Percentiles rank a stretch among this genome's conserved stretches.
Conservation (phyloP, 2,329 filamentous ascomycete genomes). For the Trichoderma gracile region DNA sequence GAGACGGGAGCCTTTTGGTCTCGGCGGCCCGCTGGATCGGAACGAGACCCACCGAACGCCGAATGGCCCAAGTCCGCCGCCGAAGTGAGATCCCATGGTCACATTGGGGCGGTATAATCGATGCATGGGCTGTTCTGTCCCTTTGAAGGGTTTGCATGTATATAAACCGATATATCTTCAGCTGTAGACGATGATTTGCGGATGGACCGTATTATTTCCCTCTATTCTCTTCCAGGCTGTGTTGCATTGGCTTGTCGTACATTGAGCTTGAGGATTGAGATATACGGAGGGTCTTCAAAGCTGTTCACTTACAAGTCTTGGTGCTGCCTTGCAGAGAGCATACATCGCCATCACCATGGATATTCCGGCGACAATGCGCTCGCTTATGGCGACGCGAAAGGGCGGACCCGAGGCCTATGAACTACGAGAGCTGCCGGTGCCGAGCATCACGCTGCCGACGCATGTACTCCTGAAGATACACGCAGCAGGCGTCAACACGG, state of each 20-base stretch:
- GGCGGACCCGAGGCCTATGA: conserved; percentile 43
- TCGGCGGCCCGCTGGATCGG: conserved; percentile 18
- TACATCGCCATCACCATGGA: conserved; percentile 31
- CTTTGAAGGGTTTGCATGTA: no score
- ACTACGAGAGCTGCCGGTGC: conserved; percentile 46
- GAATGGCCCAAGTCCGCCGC: conserved; percentile 14
- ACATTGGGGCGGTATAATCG: background rate
- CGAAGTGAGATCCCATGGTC: background rate
- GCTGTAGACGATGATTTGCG: no score
- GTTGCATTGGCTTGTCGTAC: no score
- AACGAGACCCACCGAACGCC: conserved; percentile 19
- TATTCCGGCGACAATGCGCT: conserved; percentile 45
- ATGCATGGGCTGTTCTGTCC: background rate
- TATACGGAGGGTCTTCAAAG: no score
- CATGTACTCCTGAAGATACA: conserved; percentile 48
- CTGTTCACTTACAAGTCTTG: no score
- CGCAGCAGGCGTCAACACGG: conserved; percentile 40
- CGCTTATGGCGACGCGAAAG: conserved; percentile 45
- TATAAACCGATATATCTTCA: no score
- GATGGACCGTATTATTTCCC: no score
- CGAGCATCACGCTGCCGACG: conserved; percentile 45
- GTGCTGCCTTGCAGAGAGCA: no score
- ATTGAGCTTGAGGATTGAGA: no score
- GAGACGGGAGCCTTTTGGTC: background rate
- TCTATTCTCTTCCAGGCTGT: no score